These are phyloP conservation scores for Eucalyptus paniculata DNA, from an alignment of 345 rosid genomes.

Conservation along the genomic window DNA sequence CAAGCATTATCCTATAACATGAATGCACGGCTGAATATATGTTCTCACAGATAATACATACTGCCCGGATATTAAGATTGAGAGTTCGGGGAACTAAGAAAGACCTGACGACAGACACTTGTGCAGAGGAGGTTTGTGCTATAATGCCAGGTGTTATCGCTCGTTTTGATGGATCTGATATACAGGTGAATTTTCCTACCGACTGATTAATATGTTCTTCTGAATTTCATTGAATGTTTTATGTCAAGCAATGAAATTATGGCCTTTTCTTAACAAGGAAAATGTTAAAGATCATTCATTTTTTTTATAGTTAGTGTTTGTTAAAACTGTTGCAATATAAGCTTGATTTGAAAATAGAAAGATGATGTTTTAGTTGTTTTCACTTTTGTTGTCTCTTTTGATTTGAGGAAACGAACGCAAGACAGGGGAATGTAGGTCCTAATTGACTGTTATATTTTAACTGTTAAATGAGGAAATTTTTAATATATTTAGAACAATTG, in stretches of 20 bases:
- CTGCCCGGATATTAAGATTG: constrained; percentile 53
- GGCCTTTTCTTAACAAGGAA: neutral
- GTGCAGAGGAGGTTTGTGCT: constrained; percentile 60
- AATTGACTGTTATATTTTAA: neutral
- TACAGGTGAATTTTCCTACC: constrained; percentile 31
- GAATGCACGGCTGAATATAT: neutral
- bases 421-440: neutral
- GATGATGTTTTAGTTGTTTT: neutral
- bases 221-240: neutral
- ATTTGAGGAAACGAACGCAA: neutral
- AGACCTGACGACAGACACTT: constrained; percentile 46
- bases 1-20: neutral
- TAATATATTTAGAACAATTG: neutral
- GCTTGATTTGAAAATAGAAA: neutral
- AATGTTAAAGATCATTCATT: neutral
- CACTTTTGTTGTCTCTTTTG: neutral
- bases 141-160: constrained; percentile 73
- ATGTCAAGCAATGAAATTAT: neutral
- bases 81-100: constrained; percentile 65
- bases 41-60: constrained; percentile 41
- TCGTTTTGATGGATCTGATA: constrained; percentile 71
- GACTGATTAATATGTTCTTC: neutral
- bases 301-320: neutral
- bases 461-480: neutral
- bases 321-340: neutral